Evolutionary conservation across 1,139 yeast genomes (phyloP).

Genomic region (Protomyces macrosporus): DNA sequence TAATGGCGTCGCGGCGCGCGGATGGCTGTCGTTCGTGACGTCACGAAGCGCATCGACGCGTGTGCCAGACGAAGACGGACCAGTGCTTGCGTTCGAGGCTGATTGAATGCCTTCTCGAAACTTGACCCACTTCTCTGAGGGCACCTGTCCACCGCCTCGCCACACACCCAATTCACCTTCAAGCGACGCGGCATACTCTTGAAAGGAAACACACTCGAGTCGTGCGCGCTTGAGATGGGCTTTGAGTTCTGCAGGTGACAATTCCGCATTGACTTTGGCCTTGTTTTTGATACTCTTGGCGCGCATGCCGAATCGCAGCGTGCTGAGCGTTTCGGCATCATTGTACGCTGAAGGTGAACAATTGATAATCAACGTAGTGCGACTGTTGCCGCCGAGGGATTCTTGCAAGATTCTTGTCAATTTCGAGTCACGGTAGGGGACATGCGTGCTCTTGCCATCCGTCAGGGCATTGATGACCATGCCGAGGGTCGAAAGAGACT

Average conservation of each 20-base stretch:
- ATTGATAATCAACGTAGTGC: constrained; percentile 72
- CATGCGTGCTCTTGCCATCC: constrained; percentile 58
- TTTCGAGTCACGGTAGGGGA: constrained; percentile 80
- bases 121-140: constrained; percentile 40
- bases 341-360: constrained; percentile 66
- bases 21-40: neutral
- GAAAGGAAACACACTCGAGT: constrained; percentile 46
- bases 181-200: constrained; percentile 46
- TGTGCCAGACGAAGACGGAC: neutral
- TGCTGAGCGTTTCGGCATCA: constrained; percentile 66
- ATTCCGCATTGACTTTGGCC: constrained; percentile 64
- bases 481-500: constrained; percentile 71
- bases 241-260: constrained; percentile 55
- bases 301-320: constrained; percentile 72
- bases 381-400: constrained; percentile 79
- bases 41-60: constrained; percentile 22
- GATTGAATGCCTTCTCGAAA: neutral
- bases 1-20: constrained; percentile 28
- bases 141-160: constrained; percentile 47
- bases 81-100: neutral
- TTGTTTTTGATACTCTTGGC: constrained; percentile 68
- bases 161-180: constrained; percentile 50
- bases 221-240: constrained; percentile 49
- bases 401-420: constrained; percentile 78
- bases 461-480: constrained; percentile 76